Conservation (phyloP, 2,329 filamentous ascomycete genomes). For the Colletotrichum euphorbiae region DNA sequence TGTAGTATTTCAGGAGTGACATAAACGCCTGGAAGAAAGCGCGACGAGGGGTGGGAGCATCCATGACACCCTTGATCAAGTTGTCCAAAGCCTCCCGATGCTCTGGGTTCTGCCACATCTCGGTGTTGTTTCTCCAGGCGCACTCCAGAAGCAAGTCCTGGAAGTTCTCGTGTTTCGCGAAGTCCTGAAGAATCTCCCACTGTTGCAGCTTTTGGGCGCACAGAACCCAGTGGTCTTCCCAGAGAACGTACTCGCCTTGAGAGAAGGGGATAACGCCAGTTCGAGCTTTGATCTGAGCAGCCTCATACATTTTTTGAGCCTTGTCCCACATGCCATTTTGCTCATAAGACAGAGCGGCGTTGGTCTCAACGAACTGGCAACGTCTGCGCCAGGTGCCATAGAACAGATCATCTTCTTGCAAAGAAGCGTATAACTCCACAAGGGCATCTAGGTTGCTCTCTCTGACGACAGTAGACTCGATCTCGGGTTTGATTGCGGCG, state of each 20-base stretch:
- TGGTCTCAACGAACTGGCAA: slow-evolving; percentile 97
- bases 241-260: slow-evolving; percentile 96
- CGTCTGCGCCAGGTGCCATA: slow-evolving; percentile 96
- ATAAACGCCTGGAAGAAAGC: slow-evolving; percentile 99
- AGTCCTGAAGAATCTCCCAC: slow-evolving; percentile 98
- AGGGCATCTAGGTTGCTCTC: slow-evolving; percentile 97
- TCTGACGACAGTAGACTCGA: slow-evolving; percentile 84
- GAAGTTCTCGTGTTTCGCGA: slow-evolving; percentile 98
- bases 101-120: slow-evolving; percentile 90
- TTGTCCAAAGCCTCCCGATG: slow-evolving; percentile 91
- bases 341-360: slow-evolving; percentile 96
- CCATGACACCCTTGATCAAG: slow-evolving; percentile 96
- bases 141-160: slow-evolving; percentile 96
- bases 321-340: slow-evolving; percentile 99
- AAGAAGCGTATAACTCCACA: slow-evolving; percentile 88
- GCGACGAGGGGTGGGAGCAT: slow-evolving; percentile 92
- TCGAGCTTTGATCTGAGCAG: slow-evolving; percentile 94
- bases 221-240: slow-evolving; percentile 99
- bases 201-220: slow-evolving; percentile 98
- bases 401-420: slow-evolving; percentile 97
- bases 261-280: slow-evolving; percentile 97
- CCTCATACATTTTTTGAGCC: slow-evolving; percentile 95
- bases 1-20: slow-evolving; percentile 92
- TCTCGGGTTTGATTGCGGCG: slow-evolving; percentile 82
- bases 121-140: slow-evolving; percentile 93